Evolutionary conservation across 2,329 filamentous ascomycete species (phyloP).

Genomic region (Neoscytalidium dimidiatum): DNA sequence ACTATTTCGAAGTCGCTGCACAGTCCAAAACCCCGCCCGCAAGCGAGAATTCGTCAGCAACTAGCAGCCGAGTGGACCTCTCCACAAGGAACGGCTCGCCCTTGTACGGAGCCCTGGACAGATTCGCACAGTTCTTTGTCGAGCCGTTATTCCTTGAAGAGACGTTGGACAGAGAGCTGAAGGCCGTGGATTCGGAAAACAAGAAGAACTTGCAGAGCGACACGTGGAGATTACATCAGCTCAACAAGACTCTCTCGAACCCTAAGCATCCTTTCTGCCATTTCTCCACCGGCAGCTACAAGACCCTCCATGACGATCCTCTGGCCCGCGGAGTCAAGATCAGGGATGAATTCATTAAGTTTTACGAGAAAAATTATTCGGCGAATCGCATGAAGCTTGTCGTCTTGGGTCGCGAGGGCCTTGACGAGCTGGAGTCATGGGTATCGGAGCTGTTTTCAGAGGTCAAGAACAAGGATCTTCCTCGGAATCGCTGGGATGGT

Average conservation of each 20-base stretch:
- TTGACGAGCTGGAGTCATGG: conserved; percentile 84
- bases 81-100: conserved; percentile 53
- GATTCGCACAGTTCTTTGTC: conserved; percentile 93
- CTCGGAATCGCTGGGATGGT: conserved; percentile 67
- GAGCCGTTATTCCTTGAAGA: conserved; percentile 81
- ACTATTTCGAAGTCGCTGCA: conserved; percentile 93
- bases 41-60: conserved; percentile 47
- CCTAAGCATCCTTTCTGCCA: conserved; percentile 85
- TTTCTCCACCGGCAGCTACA: conserved; percentile 87
- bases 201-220: conserved; percentile 97
- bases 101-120: conserved; percentile 80
- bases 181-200: conserved; percentile 91
- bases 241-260: conserved; percentile 87
- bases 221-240: conserved; percentile 81
- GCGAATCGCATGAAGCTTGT: conserved; percentile 93
- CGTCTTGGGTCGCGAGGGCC: conserved; percentile 75
- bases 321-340: conserved; percentile 80
- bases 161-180: conserved; percentile 83
- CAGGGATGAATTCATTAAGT: conserved; percentile 87
- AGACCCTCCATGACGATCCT: conserved; percentile 81
- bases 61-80: conserved; percentile 38
- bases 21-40: conserved; percentile 61
- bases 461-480: conserved; percentile 79
- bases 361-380: conserved; percentile 86
- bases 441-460: conserved; percentile 79